Evolutionary conservation across 768 basidiomycete genomes (phyloP).

Genomic region (Rhizopogon vesiculosus): DNA sequence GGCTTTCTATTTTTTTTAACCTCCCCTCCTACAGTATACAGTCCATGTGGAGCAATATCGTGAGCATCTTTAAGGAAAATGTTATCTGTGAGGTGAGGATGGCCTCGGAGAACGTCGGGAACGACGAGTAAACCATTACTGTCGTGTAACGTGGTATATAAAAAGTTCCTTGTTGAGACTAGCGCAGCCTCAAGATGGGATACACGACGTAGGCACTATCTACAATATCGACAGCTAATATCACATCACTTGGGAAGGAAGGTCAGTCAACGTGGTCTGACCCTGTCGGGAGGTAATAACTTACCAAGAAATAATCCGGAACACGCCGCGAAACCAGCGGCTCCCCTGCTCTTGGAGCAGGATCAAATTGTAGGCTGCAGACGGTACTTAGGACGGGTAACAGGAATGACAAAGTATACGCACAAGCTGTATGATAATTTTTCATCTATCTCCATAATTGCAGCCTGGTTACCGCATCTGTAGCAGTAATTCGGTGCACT

Average conservation of each 20-base stretch:
- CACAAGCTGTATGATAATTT: constrained; percentile 93
- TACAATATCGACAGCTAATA: constrained; percentile 15
- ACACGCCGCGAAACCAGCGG: constrained; percentile 95
- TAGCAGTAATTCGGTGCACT: constrained; percentile 99
- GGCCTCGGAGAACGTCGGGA: background rate
- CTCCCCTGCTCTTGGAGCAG: constrained; percentile 97
- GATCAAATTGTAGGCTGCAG: constrained; percentile 96
- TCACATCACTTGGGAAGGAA: constrained; percentile 13
- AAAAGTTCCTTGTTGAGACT: constrained; percentile 6
- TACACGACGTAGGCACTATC: constrained; percentile 20
- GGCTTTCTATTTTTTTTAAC: background rate
- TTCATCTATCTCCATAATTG: constrained; percentile 99
- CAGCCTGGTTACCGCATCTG: constrained; percentile 98
- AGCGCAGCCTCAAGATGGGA: constrained; percentile 6
- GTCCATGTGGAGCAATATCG: background rate
- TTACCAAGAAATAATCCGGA: constrained; percentile 90
- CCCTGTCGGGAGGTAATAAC: constrained; percentile 18
- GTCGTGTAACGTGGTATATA: constrained; percentile 11
- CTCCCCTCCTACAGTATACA: background rate
- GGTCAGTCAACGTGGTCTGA: background rate
- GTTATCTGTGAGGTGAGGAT: background rate
- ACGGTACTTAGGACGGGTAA: background rate
- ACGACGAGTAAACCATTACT: constrained; percentile 8
- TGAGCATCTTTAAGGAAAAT: background rate
- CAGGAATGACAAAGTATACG: constrained; percentile 23